Evolutionary conservation across 371 early-diverging fungal species (phyloP).

Genomic region (Smittium culicis): DNA sequence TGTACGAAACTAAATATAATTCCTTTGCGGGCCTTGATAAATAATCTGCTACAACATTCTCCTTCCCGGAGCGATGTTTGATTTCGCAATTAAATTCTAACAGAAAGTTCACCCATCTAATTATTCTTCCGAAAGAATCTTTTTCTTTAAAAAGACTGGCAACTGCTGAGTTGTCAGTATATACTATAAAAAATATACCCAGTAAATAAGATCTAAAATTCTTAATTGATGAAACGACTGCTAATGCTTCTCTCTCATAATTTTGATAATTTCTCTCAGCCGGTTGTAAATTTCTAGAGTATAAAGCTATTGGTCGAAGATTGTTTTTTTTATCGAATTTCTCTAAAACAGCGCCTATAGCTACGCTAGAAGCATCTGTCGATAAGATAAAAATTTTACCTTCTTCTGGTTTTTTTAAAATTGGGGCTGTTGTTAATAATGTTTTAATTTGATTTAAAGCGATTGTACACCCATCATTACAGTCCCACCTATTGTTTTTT

Average conservation of each 20-base stretch:
- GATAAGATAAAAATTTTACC: neutral
- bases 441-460: neutral
- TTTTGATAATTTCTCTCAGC: neutral
- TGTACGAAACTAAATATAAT: too few species aligned
- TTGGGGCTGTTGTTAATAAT: neutral
- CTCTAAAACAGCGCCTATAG: too few species aligned
- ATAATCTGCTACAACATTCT: constrained; percentile 4
- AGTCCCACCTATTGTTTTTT: neutral
- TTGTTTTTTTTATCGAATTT: neutral
- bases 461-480: neutral
- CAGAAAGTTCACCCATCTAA: constrained; percentile 7
- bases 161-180: constrained; percentile 8
- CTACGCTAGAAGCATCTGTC: too few species aligned
- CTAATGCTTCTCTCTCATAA: constrained; percentile 5
- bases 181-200: constrained; percentile 7
- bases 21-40: neutral
- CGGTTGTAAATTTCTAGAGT: neutral
- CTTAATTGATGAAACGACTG: constrained; percentile 7
- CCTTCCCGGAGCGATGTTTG: constrained; percentile 4
- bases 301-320: neutral
- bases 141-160: neutral
- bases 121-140: constrained; percentile 8
- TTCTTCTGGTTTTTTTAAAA: neutral
- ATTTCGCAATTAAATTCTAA: constrained; percentile 5
- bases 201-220: constrained; percentile 5